Base-by-base conservation (phyloP, 2,329 filamentous ascomycete species). In the Fusarium nematophilum region DNA sequence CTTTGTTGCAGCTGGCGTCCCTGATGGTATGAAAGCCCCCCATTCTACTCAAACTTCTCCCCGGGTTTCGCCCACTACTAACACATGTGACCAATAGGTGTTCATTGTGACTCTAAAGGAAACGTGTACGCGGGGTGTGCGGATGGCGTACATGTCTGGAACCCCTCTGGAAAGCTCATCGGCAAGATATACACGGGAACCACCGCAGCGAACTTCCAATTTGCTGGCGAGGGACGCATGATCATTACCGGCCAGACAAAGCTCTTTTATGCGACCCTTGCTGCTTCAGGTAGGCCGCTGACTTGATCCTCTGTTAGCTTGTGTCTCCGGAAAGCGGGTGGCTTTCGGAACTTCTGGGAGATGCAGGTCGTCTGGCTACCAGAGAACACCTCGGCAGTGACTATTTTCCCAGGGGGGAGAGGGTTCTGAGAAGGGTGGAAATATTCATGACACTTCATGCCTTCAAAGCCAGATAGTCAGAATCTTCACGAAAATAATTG, bases 181-280 rank as follows among this genome's bases (percentile, higher is more conserved):
- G 81, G 81, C 1, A 89, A 88, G 73, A 82, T 89, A 14, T 81
- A 80, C 52, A 76, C 82, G 0, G 78, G 80, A 0, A 76, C 76
- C 27, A 75, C 73, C 4, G 72, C 69, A 2, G 78, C 78, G 10
- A 81, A 81, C 68, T 81, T 82, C 54, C 76, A 78, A 58, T 80
- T 81, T 48, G 78, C 73, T 5, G 73, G 75, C 2, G 46, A 70
- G 1, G 75, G 75, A 3, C 66, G 71, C 0, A 70, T 77, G 72
- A 53, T 77, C 3, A 74, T 77, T 11, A 70, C 65, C 38, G 73
- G 72, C 5, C 66, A 72, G 52, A 77, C 73, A 3, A 71, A 72
- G 23, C 34, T 77, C 18, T 77, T 71, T 30, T 74, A 75, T 39
- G 73, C 66, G 6, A 69, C 62, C 2, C 30, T 68, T 7, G 62